A percentile compares a stretch with the other conserved stretches of the same genome.
Evolutionary conservation across 768 basidiomycete genomes (phyloP).

Genomic region (Auricularia sp.): DNA sequence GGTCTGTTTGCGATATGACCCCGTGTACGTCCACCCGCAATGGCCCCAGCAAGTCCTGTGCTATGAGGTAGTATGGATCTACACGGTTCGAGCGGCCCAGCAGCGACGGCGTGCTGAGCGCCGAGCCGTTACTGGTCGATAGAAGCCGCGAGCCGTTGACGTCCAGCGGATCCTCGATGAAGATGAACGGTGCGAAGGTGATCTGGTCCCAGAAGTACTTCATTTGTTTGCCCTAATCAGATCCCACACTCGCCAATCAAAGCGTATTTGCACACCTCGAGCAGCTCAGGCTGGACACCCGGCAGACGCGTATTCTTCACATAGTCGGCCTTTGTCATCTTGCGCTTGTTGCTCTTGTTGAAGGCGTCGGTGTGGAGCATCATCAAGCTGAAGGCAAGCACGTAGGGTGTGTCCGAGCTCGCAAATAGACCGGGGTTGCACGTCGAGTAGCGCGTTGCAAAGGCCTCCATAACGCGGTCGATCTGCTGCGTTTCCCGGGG

Average conservation of each 20-base stretch:
- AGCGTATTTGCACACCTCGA: constrained; percentile 56
- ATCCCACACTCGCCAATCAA: not conserved
- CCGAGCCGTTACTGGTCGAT: constrained; percentile 21
- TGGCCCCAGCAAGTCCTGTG: constrained; percentile 57
- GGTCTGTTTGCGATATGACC: constrained; percentile 49
- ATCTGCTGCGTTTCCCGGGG: constrained; percentile 98
- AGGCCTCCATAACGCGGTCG: constrained; percentile 93
- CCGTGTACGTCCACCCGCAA: constrained; percentile 58
- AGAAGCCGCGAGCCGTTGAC: constrained; percentile 39
- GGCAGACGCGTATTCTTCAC: constrained; percentile 85
- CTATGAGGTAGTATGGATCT: constrained; percentile 88
- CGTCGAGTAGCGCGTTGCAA: constrained; percentile 71
- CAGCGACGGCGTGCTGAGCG: constrained; percentile 17
- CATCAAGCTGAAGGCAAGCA: constrained; percentile 92
- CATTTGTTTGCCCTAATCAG: constrained; percentile 2
- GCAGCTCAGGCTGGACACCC: constrained; percentile 69
- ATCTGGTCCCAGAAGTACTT: constrained; percentile 97
- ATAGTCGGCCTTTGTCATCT: constrained; percentile 95
- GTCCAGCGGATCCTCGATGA: constrained; percentile 84
- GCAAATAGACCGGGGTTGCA: constrained; percentile 78
- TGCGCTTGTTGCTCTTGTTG: constrained; percentile 94
- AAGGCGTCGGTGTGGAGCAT: constrained; percentile 99
- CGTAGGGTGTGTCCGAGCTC: constrained; percentile 86
- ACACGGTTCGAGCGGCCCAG: constrained; percentile 58
- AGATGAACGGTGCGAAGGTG: constrained; percentile 91